These are phyloP conservation scores for Tylopilus sp. DNA, from an alignment of 1,284 basidiomycete genomes.

Conservation along the genomic window DNA sequence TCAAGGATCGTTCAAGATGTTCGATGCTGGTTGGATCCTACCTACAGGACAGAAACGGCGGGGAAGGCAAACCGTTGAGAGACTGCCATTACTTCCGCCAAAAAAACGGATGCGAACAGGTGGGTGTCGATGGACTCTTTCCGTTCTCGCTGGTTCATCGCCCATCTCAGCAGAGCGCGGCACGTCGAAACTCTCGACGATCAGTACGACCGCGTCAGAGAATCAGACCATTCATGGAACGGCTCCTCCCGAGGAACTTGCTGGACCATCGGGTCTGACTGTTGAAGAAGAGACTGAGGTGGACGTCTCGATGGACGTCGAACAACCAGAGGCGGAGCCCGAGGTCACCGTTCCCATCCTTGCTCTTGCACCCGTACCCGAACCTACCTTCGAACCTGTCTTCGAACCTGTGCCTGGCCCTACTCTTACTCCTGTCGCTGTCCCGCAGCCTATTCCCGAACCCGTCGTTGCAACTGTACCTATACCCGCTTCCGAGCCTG, in stretches of 20 bases:
- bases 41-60: constrained; percentile 68
- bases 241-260: constrained; percentile 21
- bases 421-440: neutral
- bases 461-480: neutral
- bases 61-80: constrained; percentile 48
- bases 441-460: neutral
- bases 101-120: constrained; percentile 57
- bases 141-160: neutral
- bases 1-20: constrained; percentile 76
- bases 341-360: neutral
- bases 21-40: constrained; percentile 88
- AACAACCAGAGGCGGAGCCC: constrained; percentile 12
- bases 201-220: constrained; percentile 51
- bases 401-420: neutral
- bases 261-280: constrained; percentile 25
- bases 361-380: constrained; percentile 3
- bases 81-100: constrained; percentile 39
- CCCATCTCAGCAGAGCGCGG: constrained; percentile 37
- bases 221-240: constrained; percentile 41
- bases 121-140: constrained; percentile 28
- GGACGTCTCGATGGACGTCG: constrained; percentile 20
- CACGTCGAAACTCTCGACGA: constrained; percentile 49
- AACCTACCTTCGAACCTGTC: neutral
- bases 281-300: constrained; percentile 19
- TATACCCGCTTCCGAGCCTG: neutral